Evolutionary conservation across 1,139 yeast genomes (phyloP).

Genomic region (Taphrina deformans): DNA sequence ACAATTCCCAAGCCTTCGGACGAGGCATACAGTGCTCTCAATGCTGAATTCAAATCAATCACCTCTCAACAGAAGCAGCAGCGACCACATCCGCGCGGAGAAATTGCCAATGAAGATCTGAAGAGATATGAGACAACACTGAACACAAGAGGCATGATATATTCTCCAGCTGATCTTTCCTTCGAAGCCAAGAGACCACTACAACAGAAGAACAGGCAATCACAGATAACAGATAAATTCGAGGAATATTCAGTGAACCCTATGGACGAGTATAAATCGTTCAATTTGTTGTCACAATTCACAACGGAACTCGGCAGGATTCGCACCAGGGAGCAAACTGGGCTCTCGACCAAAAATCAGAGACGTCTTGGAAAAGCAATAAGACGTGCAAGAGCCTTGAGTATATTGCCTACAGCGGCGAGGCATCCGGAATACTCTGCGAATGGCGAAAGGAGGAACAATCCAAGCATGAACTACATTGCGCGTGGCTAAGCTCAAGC

Average conservation of each 20-base stretch:
- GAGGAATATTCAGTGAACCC: conserved; percentile 8
- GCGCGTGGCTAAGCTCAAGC: background rate
- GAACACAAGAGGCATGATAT: conserved; percentile 1
- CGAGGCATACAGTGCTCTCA: background rate
- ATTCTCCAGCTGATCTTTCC: conserved; percentile 18
- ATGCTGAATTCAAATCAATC: background rate
- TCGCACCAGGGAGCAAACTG: conserved; percentile 35
- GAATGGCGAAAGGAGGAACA: background rate
- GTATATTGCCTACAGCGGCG: conserved; percentile 56
- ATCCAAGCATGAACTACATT: background rate
- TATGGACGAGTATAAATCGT: conserved; percentile 27
- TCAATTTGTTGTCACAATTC: conserved; percentile 28
- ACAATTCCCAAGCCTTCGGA: background rate
- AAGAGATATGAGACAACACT: conserved; percentile 5
- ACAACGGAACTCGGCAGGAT: conserved; percentile 37
- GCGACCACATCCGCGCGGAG: background rate
- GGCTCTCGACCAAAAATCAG: conserved; percentile 30
- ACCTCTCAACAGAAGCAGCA: background rate
- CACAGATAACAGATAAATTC: conserved; percentile 2
- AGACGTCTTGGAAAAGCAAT: conserved; percentile 25
- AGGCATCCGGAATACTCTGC: conserved; percentile 11
- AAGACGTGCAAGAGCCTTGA: conserved; percentile 66
- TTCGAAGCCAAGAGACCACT: conserved; percentile 28
- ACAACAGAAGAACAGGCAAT: conserved; percentile 1
- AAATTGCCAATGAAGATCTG: conserved; percentile 7